Conservation (phyloP, 1,139 yeast species). For the Eremothecium sinecaudum region DNA sequence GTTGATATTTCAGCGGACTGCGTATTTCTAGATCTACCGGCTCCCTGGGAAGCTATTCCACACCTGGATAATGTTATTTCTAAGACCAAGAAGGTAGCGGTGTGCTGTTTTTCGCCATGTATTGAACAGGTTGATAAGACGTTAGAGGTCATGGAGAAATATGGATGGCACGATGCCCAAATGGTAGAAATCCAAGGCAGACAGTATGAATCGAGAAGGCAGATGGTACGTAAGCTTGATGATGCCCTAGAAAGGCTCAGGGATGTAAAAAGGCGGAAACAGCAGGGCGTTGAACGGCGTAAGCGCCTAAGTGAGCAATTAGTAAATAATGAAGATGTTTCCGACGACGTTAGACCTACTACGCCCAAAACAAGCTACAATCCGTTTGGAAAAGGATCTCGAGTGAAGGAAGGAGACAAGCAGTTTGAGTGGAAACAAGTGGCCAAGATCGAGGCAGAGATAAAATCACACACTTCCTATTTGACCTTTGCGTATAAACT, state of each 20-base stretch:
- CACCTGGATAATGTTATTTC: constrained; percentile 55
- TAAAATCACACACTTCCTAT: constrained; percentile 90
- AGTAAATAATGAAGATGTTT: constrained; percentile 18
- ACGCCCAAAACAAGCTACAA: constrained; percentile 54
- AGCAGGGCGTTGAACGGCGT: constrained; percentile 63
- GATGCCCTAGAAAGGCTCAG: constrained; percentile 75
- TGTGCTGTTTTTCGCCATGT: constrained; percentile 96
- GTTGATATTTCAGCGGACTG: constrained; percentile 49
- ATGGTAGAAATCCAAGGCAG: constrained; percentile 86
- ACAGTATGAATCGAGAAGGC: constrained; percentile 86
- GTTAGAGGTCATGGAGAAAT: constrained; percentile 56
- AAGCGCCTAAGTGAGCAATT: constrained; percentile 30
- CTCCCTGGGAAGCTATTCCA: constrained; percentile 95
- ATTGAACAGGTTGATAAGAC: constrained; percentile 93
- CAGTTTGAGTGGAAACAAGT: constrained; percentile 74
- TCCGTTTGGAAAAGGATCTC: constrained; percentile 73
- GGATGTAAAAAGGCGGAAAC: constrained; percentile 70
- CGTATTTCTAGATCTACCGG: constrained; percentile 84
- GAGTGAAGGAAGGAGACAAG: constrained; percentile 80
- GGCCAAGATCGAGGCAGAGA: constrained; percentile 70
- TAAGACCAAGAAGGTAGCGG: constrained; percentile 44
- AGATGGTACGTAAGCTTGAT: constrained; percentile 69
- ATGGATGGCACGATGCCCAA: constrained; percentile 85
- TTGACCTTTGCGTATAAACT: constrained; percentile 70
- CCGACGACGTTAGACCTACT: constrained; percentile 23